Conservation (phyloP, 192 early-diverging fungal genomes). For the Mycoemilia scoparia region DNA sequence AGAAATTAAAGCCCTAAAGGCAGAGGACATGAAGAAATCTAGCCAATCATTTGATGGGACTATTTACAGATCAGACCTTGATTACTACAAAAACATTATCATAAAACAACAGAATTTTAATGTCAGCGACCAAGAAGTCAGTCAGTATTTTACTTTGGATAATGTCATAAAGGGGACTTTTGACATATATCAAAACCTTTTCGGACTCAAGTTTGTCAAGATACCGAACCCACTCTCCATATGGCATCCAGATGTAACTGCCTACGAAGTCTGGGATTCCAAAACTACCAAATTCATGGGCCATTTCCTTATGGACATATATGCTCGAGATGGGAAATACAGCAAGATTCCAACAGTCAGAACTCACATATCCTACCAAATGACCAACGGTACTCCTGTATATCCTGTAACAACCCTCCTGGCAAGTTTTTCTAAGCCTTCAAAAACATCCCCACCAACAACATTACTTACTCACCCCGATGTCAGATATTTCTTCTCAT, state of each 20-base stretch:
- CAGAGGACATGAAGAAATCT: slow-evolving; percentile 20
- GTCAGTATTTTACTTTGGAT: slow-evolving; percentile 54
- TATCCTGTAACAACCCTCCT: slow-evolving; percentile 46
- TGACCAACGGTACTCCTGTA: slow-evolving; percentile 25
- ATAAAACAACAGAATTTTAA: slow-evolving; percentile 42
- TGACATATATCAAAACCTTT: slow-evolving; percentile 50
- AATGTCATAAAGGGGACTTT: slow-evolving; percentile 45
- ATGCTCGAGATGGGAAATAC: slow-evolving; percentile 48
- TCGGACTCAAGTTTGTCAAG: slow-evolving; percentile 46
- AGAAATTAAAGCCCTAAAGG: slow-evolving; percentile 46
- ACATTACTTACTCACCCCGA: slow-evolving; percentile 64
- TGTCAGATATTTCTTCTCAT: slow-evolving; percentile 62
- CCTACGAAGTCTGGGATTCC: slow-evolving; percentile 52
- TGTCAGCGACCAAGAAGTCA: slow-evolving; percentile 53
- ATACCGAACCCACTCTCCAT: slow-evolving; percentile 28
- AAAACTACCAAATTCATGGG: slow-evolving; percentile 29
- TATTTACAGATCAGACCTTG: slow-evolving; percentile 51
- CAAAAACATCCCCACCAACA: slow-evolving; percentile 40
- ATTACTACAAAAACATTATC: slow-evolving; percentile 52
- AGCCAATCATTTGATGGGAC: slow-evolving; percentile 31
- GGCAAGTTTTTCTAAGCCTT: slow-evolving; percentile 42
- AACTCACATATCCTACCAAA: slow-evolving; percentile 34
- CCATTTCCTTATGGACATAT: slow-evolving; percentile 55
- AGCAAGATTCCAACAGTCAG: slow-evolving; percentile 55
- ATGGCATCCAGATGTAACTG: slow-evolving; percentile 62